A percentile compares a stretch with the other conserved stretches of the same genome.
These are phyloP conservation scores for Mortierella sp. DNA, from an alignment of 371 early-diverging fungal genomes.

Conservation along the genomic window DNA sequence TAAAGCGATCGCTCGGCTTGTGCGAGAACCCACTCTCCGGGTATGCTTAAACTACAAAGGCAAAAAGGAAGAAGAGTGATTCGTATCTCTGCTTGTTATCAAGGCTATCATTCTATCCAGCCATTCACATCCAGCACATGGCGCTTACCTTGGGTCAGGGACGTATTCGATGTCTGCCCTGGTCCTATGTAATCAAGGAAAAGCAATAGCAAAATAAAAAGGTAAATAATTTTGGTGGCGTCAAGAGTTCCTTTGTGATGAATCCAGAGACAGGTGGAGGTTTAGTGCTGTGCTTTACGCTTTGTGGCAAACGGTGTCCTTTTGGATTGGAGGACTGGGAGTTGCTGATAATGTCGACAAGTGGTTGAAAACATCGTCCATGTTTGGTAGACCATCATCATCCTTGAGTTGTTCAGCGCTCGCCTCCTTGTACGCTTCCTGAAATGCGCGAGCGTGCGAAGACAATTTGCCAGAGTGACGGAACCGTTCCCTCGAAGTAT, in stretches of 20 bases:
- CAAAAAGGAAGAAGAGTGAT: neutral
- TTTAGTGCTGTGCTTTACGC: neutral
- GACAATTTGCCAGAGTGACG: neutral
- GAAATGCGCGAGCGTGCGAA: constrained; percentile 8
- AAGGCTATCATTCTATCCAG: neutral
- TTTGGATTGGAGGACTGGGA: neutral
- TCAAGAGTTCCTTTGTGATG: neutral
- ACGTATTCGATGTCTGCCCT: constrained; percentile 11
- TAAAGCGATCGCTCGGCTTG: constrained; percentile 23
- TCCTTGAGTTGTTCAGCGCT: constrained; percentile 36
- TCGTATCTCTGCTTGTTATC: no score
- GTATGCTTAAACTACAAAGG: constrained; percentile 30
- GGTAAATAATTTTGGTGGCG: neutral
- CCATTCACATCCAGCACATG: neutral
- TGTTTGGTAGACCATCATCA: constrained; percentile 42
- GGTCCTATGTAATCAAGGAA: neutral
- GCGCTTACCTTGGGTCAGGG: constrained; percentile 28
- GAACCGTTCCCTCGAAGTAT: constrained; percentile 10
- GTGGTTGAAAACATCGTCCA: constrained; percentile 35
- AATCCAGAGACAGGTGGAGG: neutral
- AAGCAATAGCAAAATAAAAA: neutral
- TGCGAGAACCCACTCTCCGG: constrained; percentile 45
- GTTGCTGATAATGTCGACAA: neutral
- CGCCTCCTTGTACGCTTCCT: constrained; percentile 27
- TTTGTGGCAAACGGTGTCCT: constrained; percentile 13